These are phyloP conservation scores for Amylocystis lapponica DNA, from an alignment of 768 basidiomycete genomes.

Conservation along the genomic window DNA sequence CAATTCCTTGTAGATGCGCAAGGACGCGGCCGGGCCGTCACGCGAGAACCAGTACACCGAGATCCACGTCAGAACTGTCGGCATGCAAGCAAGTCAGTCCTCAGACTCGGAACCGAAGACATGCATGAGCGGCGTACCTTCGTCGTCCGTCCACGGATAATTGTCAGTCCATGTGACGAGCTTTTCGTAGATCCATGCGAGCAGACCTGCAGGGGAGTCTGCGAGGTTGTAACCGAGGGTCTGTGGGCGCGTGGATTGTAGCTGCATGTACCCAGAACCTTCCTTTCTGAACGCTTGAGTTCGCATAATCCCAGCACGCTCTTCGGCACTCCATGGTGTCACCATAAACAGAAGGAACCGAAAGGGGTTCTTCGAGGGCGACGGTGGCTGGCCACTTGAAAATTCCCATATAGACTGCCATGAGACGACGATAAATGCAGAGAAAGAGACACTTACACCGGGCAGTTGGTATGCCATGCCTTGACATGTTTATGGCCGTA, in stretches of 20 bases:
- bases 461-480: conserved; percentile 49
- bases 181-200: conserved; percentile 35
- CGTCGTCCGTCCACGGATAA: conserved; percentile 54
- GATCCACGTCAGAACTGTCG: conserved; percentile 32
- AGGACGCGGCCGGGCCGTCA: conserved; percentile 24
- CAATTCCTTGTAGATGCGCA: conserved; percentile 29
- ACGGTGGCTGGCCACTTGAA: background rate
- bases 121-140: conserved; percentile 30
- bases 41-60: conserved; percentile 34
- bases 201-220: conserved; percentile 51
- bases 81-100: background rate
- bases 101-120: conserved; percentile 7
- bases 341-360: conserved; percentile 16
- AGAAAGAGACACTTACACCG: conserved; percentile 28
- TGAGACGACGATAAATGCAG: background rate
- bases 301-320: conserved; percentile 24
- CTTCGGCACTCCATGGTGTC: conserved; percentile 24
- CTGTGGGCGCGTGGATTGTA: conserved; percentile 31
- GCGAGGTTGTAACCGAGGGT: conserved; percentile 44
- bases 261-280: conserved; percentile 27
- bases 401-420: background rate
- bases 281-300: conserved; percentile 16
- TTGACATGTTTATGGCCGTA: conserved; percentile 37
- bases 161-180: conserved; percentile 32
- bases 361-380: conserved; percentile 2